Base-by-base conservation (phyloP, 257 asterid species). In the Solanum piurae region DNA sequence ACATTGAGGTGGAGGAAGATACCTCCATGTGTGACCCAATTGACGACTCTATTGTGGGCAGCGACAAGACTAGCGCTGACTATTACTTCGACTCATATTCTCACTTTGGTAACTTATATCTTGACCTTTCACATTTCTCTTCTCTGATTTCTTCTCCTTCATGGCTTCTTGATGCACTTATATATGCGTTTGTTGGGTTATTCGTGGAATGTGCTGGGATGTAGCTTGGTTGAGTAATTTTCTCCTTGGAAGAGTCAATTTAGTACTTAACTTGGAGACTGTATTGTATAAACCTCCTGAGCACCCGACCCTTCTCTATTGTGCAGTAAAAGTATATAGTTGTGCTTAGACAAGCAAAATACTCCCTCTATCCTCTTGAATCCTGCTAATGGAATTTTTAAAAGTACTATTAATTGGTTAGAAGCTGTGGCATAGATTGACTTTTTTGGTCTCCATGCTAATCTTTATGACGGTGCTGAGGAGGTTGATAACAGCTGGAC, bases 41-140 rank as follows among this genome's bases (percentile, higher is more conserved):
- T 68, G 74, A 27, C 21, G 74, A 68, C 21, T 69, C 76, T 69
- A 71, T 71, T 20, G 89, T 86, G 31, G 93, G 91, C 44, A 94
- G 90, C 86, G 93, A 95, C 83, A 95, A 95, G 91, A 97, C 99
- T 89, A 95, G 98, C 90, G 96, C 96, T 37, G 98, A 97, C 88
- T 95, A 95, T 91, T 97, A 94, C 93, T 95, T 97, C 88, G 98
- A 97, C 87, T 97, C 99, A 37, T 97, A 97, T 90, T 95, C 98
- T 12, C 99, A 97, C 86, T 97, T 97, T 66, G 99, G 99, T 95
- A 94, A 85, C 40, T 36, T 49, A 60, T 9, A 75, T 86, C 25
- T 13, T 9, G 25, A 49, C 29, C 62, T 72, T 37, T 75, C 13
- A 42, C 60, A 40, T 72, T 29, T 71, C 14, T 72, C 38, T 72